Evolutionary conservation across 495 filamentous ascomycete species (phyloP).

Genomic region (Penicillium manginii): DNA sequence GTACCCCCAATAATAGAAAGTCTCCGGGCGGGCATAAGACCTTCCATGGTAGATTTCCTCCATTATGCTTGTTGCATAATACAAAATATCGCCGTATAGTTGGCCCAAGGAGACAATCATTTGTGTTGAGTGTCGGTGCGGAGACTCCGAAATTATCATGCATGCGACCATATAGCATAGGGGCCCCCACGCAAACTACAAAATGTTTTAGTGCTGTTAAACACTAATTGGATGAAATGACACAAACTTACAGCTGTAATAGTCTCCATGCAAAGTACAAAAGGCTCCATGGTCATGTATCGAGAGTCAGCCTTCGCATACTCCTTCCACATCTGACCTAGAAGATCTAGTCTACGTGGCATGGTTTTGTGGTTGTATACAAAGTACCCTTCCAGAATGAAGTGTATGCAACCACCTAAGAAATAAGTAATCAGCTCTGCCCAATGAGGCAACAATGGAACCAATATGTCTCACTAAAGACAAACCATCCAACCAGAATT

Average conservation of each 20-base stretch:
- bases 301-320: constrained; percentile 78
- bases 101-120: constrained; percentile 15
- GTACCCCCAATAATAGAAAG: constrained; percentile 11
- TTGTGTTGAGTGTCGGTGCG: constrained; percentile 11
- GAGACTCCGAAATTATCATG: constrained; percentile 3
- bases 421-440: too few relatives aligned
- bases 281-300: constrained; percentile 58
- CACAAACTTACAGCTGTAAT: constrained; percentile 3
- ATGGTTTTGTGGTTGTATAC: constrained; percentile 57
- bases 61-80: constrained; percentile 11
- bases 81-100: constrained; percentile 16
- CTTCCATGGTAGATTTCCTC: constrained; percentile 1
- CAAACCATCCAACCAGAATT: too few relatives aligned
- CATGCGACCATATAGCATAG: constrained; percentile 2
- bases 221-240: too few relatives aligned
- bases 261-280: constrained; percentile 13
- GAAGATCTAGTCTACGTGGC: constrained; percentile 50
- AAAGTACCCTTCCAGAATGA: constrained; percentile 79
- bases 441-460: too few relatives aligned
- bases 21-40: constrained; percentile 12
- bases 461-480: too few relatives aligned
- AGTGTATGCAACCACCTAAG: constrained; percentile 64
- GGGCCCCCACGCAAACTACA: constrained; percentile 8
- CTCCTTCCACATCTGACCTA: constrained; percentile 82
- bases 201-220: too few relatives aligned